These are phyloP conservation scores for Rhododendron henanense DNA, from an alignment of 148 eudicot genomes.

Conservation along the genomic window DNA sequence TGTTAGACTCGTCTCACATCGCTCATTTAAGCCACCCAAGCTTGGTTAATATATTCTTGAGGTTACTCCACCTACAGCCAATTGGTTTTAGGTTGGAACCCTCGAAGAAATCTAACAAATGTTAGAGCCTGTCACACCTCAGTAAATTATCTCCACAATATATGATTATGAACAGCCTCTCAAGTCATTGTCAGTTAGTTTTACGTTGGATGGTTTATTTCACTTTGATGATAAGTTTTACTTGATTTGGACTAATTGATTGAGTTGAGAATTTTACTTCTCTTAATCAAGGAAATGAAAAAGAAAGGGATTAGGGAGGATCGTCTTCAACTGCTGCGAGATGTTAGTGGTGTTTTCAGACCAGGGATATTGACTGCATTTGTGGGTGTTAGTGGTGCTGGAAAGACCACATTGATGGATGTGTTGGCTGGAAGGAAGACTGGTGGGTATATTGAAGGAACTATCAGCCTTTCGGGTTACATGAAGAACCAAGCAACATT, in stretches of 20 bases:
- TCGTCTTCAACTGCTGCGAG: constrained; percentile 55
- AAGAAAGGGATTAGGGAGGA: constrained; percentile 47
- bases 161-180: neutral
- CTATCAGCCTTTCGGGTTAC: constrained; percentile 49
- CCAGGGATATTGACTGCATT: constrained; percentile 75
- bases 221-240: neutral
- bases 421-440: constrained; percentile 75
- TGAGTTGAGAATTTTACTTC: neutral
- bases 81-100: too few relatives aligned
- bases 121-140: neutral
- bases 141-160: neutral
- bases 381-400: constrained; percentile 82
- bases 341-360: constrained; percentile 69
- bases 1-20: too few relatives aligned
- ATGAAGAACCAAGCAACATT: constrained; percentile 68
- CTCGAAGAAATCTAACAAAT: neutral
- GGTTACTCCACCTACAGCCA: too few relatives aligned
- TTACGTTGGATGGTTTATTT: neutral
- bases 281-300: constrained; percentile 57
- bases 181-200: neutral
- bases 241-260: neutral
- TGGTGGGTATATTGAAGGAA: constrained; percentile 64
- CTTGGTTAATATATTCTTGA: too few relatives aligned
- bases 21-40: too few relatives aligned
- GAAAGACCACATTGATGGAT: constrained; percentile 74